Base-by-base conservation (phyloP, 1,284 basidiomycete genomes). In the Apiotrichum sp. region DNA sequence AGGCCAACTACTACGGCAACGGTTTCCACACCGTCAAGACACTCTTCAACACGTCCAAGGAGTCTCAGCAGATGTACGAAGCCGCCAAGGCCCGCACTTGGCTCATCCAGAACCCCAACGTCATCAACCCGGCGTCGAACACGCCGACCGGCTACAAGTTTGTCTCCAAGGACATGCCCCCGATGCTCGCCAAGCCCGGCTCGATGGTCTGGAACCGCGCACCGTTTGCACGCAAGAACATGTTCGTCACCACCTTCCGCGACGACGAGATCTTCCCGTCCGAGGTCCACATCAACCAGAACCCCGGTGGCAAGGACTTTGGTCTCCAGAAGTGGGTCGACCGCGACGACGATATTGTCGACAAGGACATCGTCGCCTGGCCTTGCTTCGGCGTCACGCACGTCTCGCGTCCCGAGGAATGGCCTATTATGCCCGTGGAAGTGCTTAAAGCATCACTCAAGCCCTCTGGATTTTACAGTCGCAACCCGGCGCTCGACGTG, bases 391-490 rank as follows among this genome's bases (percentile, higher is more conserved):
- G 68, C 40, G 65, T 68, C 33, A 68, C 67, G 3, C 68, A 71
- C 62, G 56, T 69, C 39, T 63, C 65, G n/a, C 53, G 69, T 11
- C 65, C 66, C 11, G 64, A 68, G 54, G 65, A 64, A 52, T 68
- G 66, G 65, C 66, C 66, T 9, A 88, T 89, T 39, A 95, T 95
- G 92, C 91, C 91, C 1, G 85, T 86, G 29, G 91, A 95, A 67
- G 83, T 86, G 61, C 61, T 92, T 29, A 82, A 76, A 53, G 71
- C 92, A 50, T 77, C 83, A 32, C 84, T 95, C 77, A 89, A 89
- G 69, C 93, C 93, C 8, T 10, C 40, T 46, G 84, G 83, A 54
- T 96, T 95, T 83, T 96, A 93, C 49, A 62, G 62, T 47, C 57
- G 63, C 22, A 70, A 68, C 49, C 70, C 68, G 6, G 67, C 67